Conservation (phyloP, 768 basidiomycete species). For the Sporobolomyces roseus region DNA sequence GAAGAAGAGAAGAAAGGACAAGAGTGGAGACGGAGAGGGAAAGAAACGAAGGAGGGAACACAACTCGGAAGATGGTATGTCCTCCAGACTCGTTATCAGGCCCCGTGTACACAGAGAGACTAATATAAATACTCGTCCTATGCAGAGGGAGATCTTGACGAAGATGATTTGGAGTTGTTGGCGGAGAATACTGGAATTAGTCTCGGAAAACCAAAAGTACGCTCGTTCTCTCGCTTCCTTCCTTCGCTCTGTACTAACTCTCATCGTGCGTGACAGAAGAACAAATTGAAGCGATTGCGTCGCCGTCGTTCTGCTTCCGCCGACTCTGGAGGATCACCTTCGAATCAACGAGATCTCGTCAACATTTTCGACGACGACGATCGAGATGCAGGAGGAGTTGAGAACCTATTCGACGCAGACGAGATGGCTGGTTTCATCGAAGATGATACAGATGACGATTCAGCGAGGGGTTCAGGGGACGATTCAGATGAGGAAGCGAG, state of each 20-base stretch:
- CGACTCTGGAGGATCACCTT: conserved; percentile 53
- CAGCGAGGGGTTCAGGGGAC: conserved; percentile 61
- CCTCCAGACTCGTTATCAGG: background rate
- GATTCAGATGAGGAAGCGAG: conserved; percentile 68
- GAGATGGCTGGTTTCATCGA: conserved; percentile 71
- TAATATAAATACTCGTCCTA: background rate
- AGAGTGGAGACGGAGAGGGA: conserved; percentile 10
- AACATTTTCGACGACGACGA: conserved; percentile 85
- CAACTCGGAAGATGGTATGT: conserved; percentile 32
- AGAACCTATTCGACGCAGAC: conserved; percentile 83
- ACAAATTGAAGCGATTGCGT: conserved; percentile 68
- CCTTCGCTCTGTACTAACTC: background rate
- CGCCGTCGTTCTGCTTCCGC: conserved; percentile 61
- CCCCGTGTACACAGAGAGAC: too few species aligned
- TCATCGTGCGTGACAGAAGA: conserved; percentile 48
- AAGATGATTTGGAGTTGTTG: conserved; percentile 76
- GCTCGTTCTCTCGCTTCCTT: background rate
- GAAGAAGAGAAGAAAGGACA: conserved; percentile 31
- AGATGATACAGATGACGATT: conserved; percentile 54
- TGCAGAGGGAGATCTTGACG: conserved; percentile 58
- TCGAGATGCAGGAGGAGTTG: conserved; percentile 48
- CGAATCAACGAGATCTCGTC: conserved; percentile 54
- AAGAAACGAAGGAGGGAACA: conserved; percentile 23
- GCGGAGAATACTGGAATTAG: conserved; percentile 76
- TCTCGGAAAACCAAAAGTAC: conserved; percentile 22